A percentile compares a stretch with the other conserved stretches of the same genome.
These are phyloP conservation scores for Trichoderma pleuroti DNA, from an alignment of 2,329 filamentous ascomycete genomes.

Conservation along the genomic window DNA sequence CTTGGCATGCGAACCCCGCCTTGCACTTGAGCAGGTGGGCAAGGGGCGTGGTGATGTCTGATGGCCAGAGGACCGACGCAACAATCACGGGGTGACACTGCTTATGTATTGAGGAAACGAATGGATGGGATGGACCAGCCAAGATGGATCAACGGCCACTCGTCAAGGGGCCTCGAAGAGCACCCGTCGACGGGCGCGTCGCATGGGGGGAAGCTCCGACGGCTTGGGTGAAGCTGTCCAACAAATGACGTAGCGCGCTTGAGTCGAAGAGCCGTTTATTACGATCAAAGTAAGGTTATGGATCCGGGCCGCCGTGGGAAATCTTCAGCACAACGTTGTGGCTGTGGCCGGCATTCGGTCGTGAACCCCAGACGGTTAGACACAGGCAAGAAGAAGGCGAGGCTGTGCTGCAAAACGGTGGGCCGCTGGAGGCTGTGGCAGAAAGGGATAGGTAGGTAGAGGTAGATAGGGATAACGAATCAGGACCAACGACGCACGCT, in stretches of 20 bases:
- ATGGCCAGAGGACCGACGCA: background rate
- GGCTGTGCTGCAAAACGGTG: constrained; percentile 17
- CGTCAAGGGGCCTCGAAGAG: constrained; percentile 19
- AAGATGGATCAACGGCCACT: background rate
- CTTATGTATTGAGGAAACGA: background rate
- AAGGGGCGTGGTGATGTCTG: background rate
- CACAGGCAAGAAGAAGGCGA: background rate
- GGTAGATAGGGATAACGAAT: background rate
- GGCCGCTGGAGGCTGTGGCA: constrained; percentile 13
- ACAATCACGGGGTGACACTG: background rate
- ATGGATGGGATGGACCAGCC: background rate
- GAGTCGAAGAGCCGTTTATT: background rate
- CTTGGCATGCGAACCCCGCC: constrained; percentile 15
- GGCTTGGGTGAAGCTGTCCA: constrained; percentile 1
- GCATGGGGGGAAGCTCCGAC: constrained; percentile 15
- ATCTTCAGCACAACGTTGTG: constrained; percentile 10
- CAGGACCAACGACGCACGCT: background rate
- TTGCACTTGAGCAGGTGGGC: background rate
- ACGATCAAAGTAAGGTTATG: constrained; percentile 9
- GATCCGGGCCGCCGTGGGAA: background rate
- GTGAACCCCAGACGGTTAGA: background rate
- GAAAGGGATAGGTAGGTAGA: too few relatives aligned
- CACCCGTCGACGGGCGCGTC: constrained; percentile 19
- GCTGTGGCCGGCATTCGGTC: constrained; percentile 19
- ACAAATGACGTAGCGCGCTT: constrained; percentile 14